These are phyloP conservation scores for Paracoccidioides lutzii DNA, from an alignment of 2,329 filamentous ascomycete genomes.

Conservation along the genomic window DNA sequence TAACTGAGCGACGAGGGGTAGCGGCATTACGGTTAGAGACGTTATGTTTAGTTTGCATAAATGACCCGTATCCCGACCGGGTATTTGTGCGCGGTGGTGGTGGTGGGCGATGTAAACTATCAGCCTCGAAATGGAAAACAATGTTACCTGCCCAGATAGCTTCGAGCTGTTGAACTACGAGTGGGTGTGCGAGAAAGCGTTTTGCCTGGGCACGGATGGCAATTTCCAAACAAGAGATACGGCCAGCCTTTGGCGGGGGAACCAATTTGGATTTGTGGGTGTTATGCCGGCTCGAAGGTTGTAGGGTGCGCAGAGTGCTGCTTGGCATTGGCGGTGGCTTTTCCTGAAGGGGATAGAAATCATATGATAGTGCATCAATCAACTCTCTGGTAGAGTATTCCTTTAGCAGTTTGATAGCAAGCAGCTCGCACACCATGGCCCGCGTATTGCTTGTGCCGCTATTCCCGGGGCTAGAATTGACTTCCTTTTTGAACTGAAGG, in stretches of 20 bases:
- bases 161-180: slow-evolving; percentile 89
- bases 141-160: slow-evolving; percentile 95
- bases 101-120: slow-evolving; percentile 58
- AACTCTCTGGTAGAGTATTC: slow-evolving; percentile 82
- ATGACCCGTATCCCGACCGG: slow-evolving; percentile 16
- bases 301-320: slow-evolving; percentile 21
- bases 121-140: slow-evolving; percentile 81
- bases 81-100: slow-evolving; percentile 2
- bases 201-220: slow-evolving; percentile 89
- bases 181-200: slow-evolving; percentile 77
- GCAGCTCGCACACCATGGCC: slow-evolving; percentile 76
- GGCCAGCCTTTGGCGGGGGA: slow-evolving; percentile 45
- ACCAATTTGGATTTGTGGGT: slow-evolving; percentile 34
- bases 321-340: slow-evolving; percentile 40
- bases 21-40: slow-evolving; percentile 11
- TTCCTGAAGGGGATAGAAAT: slow-evolving; percentile 85
- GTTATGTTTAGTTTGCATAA: not conserved
- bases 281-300: slow-evolving; percentile 23
- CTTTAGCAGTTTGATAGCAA: slow-evolving; percentile 78
- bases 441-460: slow-evolving; percentile 72
- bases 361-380: slow-evolving; percentile 87
- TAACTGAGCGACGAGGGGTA: slow-evolving; percentile 54
- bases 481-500: slow-evolving; percentile 83
- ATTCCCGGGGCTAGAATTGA: slow-evolving; percentile 67
- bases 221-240: slow-evolving; percentile 83